These are phyloP conservation scores for Aspergillus bombycis DNA, from an alignment of 2,329 filamentous ascomycete genomes.

Conservation along the genomic window DNA sequence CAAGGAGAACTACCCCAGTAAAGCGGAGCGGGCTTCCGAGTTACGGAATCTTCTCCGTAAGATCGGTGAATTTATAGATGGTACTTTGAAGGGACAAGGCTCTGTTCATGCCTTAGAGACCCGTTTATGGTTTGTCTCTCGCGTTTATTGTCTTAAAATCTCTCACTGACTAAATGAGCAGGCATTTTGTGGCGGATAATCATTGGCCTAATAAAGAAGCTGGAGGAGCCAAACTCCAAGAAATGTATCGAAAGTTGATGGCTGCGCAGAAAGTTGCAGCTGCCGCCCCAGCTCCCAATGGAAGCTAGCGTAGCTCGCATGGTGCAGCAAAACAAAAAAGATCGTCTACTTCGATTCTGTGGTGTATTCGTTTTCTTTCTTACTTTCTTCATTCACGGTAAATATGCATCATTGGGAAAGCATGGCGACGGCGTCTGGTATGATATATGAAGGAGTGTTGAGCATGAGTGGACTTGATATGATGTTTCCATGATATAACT, in stretches of 20 bases:
- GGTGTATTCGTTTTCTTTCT: constrained; percentile 16
- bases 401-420: constrained; percentile 33
- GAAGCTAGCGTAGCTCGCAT: constrained; percentile 22
- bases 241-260: constrained; percentile 43
- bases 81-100: constrained; percentile 42
- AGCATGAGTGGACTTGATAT: constrained; percentile 24
- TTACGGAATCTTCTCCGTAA: constrained; percentile 47
- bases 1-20: constrained; percentile 49
- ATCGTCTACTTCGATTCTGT: constrained; percentile 12
- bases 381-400: constrained; percentile 21
- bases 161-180: constrained; percentile 31
- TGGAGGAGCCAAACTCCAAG: constrained; percentile 38
- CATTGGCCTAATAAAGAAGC: constrained; percentile 53
- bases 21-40: constrained; percentile 46
- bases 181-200: constrained; percentile 48
- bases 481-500: constrained; percentile 26
- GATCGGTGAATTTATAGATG: constrained; percentile 51
- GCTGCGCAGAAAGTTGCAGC: constrained; percentile 32
- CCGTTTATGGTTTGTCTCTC: constrained; percentile 47
- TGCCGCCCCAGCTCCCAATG: constrained; percentile 29
- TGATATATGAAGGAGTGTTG: constrained; percentile 21
- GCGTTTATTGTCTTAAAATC: neutral
- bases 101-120: constrained; percentile 45
- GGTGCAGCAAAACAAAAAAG: constrained; percentile 17
- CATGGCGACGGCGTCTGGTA: constrained; percentile 33